Evolutionary conservation across 345 rosid species (phyloP).

Genomic region (Pistacia integerrima): DNA sequence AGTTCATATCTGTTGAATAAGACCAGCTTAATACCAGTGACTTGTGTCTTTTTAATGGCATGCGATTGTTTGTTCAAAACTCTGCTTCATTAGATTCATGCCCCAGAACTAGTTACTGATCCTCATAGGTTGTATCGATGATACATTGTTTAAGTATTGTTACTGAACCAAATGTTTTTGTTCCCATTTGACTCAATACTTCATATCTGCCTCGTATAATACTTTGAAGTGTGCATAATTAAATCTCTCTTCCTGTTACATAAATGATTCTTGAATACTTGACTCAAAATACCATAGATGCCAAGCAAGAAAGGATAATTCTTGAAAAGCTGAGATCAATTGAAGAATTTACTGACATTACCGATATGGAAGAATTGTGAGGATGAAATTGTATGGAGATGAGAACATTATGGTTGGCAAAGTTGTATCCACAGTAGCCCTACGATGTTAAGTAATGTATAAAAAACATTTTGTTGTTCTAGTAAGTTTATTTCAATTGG

Average conservation of each 20-base stretch:
- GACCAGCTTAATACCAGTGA: not conserved
- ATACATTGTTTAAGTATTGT: not conserved
- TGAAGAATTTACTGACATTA: constrained; percentile 34
- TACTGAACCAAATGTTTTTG: too few species aligned
- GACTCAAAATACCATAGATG: constrained; percentile 51
- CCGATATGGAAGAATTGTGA: constrained; percentile 15
- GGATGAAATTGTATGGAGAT: constrained; percentile 4
- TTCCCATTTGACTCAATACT: too few species aligned
- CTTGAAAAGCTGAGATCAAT: constrained; percentile 64
- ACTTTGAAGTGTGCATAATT: not conserved
- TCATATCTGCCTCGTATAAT: not conserved
- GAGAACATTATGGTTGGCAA: not conserved
- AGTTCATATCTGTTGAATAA: not conserved
- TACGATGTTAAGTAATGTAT: too few species aligned
- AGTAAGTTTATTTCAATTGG: too few species aligned
- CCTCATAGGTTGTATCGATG: not conserved
- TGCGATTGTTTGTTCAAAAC: not conserved
- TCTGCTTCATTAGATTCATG: too few species aligned
- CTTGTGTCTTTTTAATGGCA: not conserved
- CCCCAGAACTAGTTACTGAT: too few species aligned
- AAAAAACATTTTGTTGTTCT: too few species aligned
- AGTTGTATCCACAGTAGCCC: too few species aligned
- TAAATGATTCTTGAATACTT: constrained; percentile 28
- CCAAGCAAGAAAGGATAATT: constrained; percentile 71
- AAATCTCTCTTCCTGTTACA: not conserved